Percentiles rank a stretch among this genome's conserved stretches.
Conservation (phyloP, 2,329 filamentous ascomycete genomes). For the Trichophyton mentagrophytes region DNA sequence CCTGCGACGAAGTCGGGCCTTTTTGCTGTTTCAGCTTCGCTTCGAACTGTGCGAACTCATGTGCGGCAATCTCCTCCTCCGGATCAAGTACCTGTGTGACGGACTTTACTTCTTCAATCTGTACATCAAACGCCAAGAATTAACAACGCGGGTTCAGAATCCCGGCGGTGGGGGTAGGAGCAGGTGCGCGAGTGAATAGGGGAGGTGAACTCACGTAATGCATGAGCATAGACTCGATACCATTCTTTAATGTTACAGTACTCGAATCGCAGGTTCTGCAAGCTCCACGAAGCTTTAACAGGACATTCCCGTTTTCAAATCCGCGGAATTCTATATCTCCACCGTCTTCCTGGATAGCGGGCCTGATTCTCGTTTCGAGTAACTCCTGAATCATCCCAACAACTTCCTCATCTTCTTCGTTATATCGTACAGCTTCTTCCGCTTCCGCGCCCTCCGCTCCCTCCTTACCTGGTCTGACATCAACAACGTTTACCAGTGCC, state of each 20-base stretch:
- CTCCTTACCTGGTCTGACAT: constrained; percentile 41
- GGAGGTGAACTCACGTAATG: constrained; percentile 57
- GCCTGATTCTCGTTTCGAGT: constrained; percentile 84
- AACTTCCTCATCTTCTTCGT: constrained; percentile 85
- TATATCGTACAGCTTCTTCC: constrained; percentile 64
- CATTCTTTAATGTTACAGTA: constrained; percentile 92
- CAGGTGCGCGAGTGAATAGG: background rate
- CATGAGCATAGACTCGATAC: constrained; percentile 98
- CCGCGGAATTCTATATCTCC: constrained; percentile 93
- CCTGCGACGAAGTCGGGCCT: constrained; percentile 35
- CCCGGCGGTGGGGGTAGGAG: background rate
- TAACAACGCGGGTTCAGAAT: background rate
- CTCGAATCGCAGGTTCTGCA: constrained; percentile 95
- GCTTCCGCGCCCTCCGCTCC: constrained; percentile 18
- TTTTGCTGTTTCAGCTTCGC: constrained; percentile 58
- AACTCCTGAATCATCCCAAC: constrained; percentile 98
- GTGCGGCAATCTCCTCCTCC: constrained; percentile 75
- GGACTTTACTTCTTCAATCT: constrained; percentile 92
- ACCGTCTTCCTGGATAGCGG: constrained; percentile 93
- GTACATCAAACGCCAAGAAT: constrained; percentile 18
- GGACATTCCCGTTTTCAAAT: constrained; percentile 74
- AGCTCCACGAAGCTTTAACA: constrained; percentile 76
- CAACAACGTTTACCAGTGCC: constrained; percentile 60
- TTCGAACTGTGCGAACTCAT: constrained; percentile 90
- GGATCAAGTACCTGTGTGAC: constrained; percentile 83